phyloP scores from a whole-genome alignment of 2,329 filamentous ascomycete genomes.

The Harringtonia aguacate region DNA sequence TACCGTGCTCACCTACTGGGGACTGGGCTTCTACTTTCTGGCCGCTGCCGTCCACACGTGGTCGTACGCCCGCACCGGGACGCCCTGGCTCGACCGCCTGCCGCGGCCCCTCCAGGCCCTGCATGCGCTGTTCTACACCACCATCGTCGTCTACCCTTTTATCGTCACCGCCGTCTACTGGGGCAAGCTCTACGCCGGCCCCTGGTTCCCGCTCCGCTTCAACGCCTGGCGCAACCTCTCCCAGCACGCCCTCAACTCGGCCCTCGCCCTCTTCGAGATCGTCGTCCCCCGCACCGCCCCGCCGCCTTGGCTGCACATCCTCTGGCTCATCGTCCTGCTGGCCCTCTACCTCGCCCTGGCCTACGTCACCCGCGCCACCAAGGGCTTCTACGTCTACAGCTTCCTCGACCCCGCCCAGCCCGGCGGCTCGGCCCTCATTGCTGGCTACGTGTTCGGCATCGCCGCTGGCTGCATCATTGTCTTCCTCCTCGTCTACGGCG shows the following conservation, averaged over 20 bases:
- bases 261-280: constrained; percentile 68
- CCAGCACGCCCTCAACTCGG: constrained; percentile 63
- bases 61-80: constrained; percentile 46
- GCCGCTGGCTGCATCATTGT: constrained; percentile 39
- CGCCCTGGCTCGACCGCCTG: constrained; percentile 46
- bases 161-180: constrained; percentile 65
- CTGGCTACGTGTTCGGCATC: constrained; percentile 54
- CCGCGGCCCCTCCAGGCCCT: constrained; percentile 53
- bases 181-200: constrained; percentile 42
- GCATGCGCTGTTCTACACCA: constrained; percentile 54
- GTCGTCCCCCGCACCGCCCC: constrained; percentile 54
- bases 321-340: constrained; percentile 58
- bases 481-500: constrained; percentile 38
- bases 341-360: constrained; percentile 63
- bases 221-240: constrained; percentile 56
- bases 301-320: constrained; percentile 53
- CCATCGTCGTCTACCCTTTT: constrained; percentile 52
- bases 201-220: constrained; percentile 42
- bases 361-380: constrained; percentile 58
- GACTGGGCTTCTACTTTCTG: constrained; percentile 68
- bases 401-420: constrained; percentile 57
- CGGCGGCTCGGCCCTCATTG: constrained; percentile 39
- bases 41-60: constrained; percentile 58
- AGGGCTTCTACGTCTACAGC: constrained; percentile 65
- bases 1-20: constrained; percentile 75